Base-by-base conservation (phyloP, 108 stramenopile genomes). In the Cyclotella baltica region DNA sequence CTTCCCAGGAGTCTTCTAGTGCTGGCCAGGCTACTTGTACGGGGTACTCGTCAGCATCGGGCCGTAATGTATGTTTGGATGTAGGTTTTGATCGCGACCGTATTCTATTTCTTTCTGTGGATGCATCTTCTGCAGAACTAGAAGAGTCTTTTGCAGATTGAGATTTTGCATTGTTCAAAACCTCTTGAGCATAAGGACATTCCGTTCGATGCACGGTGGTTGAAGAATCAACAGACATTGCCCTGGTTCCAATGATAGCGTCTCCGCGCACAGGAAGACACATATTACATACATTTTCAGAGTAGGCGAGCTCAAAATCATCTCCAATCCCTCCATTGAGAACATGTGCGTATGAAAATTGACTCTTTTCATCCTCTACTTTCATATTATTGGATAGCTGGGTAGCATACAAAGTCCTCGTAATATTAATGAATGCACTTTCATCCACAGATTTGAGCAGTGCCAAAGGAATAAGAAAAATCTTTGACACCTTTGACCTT, bases 221-320 rank as follows among this genome's bases (percentile, higher is more conserved):
- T 28, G 78, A 75, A 30, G 78, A 75, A 18, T 88, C 90, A 11
- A 52, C 52, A 47, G 67, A 34, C 34, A 55, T 63, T 9, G 48
- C 27, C 58, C 76, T 79, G 15, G 92, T 95, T 47, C 94, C 94
- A 31, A 95, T 69, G 67, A 95, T 95, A 11, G 86, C 85, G 68
- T 95, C 94, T 11, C 91, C 94, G 36, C 80, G 74, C 19, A 95
- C 83, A 16, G 94, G 94, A 6, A 95, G 79, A 70, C 94, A 95
- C 53, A 78, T 65, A 22, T 63, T 63, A 65, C 94, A 95, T 10
- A 92, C 55, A 61, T 89, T 86, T 52, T 95, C 94, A 23, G 88
- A 83, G 70, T 93, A 92, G 20, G 94, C 94, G 15, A 61, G 16
- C 33, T 61, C 59, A 9, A 34, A 31, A 57, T 85, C 87, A 47